These are phyloP conservation scores for Sclerotinia nivalis DNA, from an alignment of 2,329 filamentous ascomycete species.

Conservation along the genomic window DNA sequence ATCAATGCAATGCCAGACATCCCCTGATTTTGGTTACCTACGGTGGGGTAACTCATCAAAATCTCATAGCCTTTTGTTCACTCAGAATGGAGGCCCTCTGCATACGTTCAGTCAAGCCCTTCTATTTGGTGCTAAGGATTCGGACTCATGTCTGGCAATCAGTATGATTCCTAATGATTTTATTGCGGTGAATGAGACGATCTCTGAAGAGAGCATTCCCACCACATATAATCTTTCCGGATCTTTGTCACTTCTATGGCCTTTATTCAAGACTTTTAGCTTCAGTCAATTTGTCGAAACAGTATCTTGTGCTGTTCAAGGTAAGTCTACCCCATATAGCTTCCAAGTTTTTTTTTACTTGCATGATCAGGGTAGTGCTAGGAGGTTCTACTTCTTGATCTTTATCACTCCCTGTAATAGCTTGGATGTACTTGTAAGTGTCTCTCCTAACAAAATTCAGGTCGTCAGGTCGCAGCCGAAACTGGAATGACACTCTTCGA, in stretches of 20 bases:
- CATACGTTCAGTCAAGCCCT: constrained; percentile 71
- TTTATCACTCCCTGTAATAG: neutral
- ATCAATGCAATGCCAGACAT: constrained; percentile 90
- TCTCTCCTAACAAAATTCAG: constrained; percentile 19
- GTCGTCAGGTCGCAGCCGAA: constrained; percentile 72
- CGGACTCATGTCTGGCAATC: constrained; percentile 72
- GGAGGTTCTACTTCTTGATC: neutral
- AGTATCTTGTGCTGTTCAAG: constrained; percentile 83
- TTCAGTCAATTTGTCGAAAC: constrained; percentile 87
- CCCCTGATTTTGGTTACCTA: constrained; percentile 66
- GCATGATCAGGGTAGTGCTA: constrained; percentile 1
- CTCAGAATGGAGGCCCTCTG: constrained; percentile 67
- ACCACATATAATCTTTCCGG: constrained; percentile 48
- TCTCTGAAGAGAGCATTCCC: constrained; percentile 20
- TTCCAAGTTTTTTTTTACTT: neutral
- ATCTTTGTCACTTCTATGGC: constrained; percentile 76
- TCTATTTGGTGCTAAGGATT: constrained; percentile 72
- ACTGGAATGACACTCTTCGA: constrained; percentile 97
- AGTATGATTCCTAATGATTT: constrained; percentile 65
- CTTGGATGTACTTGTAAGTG: constrained; percentile 11
- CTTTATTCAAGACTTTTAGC: constrained; percentile 68
- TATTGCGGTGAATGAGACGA: constrained; percentile 33
- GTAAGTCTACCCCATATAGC: constrained; percentile 41
- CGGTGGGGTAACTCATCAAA: constrained; percentile 69
- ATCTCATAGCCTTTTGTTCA: constrained; percentile 67